Evolutionary conservation across 169 alveolate genomes (phyloP).

Genomic region (Cryptosporidium canis): DNA sequence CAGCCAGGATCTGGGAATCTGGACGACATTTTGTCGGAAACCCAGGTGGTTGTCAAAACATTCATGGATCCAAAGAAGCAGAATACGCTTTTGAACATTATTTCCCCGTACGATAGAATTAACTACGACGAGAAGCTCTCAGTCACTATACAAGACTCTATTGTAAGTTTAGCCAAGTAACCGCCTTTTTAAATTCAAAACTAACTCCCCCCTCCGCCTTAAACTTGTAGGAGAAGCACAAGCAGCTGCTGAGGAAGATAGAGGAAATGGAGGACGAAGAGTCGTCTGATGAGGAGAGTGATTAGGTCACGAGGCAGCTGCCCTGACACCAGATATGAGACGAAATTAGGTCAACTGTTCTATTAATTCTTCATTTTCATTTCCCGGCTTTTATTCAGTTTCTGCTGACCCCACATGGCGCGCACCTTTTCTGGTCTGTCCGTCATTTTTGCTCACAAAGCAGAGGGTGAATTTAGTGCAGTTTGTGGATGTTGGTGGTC

Average conservation of each 20-base stretch:
- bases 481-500: too few relatives aligned
- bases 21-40: constrained; percentile 29
- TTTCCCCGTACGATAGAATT: constrained; percentile 62
- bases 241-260: constrained; percentile 25
- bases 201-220: neutral
- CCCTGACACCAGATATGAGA: too few relatives aligned
- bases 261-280: constrained; percentile 14
- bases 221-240: constrained; percentile 42
- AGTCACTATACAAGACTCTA: constrained; percentile 26
- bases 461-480: too few relatives aligned
- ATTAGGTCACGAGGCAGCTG: neutral
- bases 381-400: too few relatives aligned
- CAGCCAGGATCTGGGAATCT: neutral
- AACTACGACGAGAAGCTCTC: constrained; percentile 53
- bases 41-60: constrained; percentile 22
- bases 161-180: constrained; percentile 66
- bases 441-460: too few relatives aligned
- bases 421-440: too few relatives aligned
- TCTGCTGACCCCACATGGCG: too few relatives aligned
- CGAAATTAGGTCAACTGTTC: too few relatives aligned
- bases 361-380: neutral
- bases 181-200: too few relatives aligned
- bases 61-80: constrained; percentile 69
- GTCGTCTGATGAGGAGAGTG: constrained; percentile 5
- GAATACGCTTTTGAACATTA: constrained; percentile 23